Percentiles rank a stretch among this genome's conserved stretches.
Evolutionary conservation across 768 basidiomycete species (phyloP).

Genomic region (Pulveroboletus sp.): DNA sequence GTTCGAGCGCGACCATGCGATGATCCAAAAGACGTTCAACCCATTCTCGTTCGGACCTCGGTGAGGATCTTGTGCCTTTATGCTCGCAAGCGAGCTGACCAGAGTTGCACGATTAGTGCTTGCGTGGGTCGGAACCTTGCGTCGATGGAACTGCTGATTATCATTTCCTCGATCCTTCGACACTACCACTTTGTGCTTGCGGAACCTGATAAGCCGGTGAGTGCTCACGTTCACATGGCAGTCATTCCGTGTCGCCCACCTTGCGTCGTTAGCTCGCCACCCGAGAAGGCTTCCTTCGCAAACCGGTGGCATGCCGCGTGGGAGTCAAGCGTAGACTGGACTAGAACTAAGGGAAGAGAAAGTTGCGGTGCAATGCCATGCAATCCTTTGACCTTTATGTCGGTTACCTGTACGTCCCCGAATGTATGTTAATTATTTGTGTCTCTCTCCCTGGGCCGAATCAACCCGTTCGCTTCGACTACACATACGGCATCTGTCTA

Average conservation of each 20-base stretch:
- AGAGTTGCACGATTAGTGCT: slow-evolving; percentile 39
- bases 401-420: not conserved
- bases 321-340: slow-evolving; percentile 59
- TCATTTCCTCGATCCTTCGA: slow-evolving; percentile 74
- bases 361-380: not conserved
- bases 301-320: slow-evolving; percentile 68
- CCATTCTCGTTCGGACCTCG: slow-evolving; percentile 82
- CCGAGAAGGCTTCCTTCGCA: slow-evolving; percentile 83
- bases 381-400: not conserved
- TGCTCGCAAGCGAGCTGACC: not conserved
- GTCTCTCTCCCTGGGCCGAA: not conserved
- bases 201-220: slow-evolving; percentile 50
- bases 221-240: slow-evolving; percentile 18
- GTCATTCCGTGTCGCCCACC: slow-evolving; percentile 5
- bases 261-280: slow-evolving; percentile 51
- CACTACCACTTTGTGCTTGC: slow-evolving; percentile 72
- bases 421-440: not conserved
- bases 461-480: not conserved
- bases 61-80: slow-evolving; percentile 28
- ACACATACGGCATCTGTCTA: slow-evolving; percentile 6
- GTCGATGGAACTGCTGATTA: slow-evolving; percentile 71
- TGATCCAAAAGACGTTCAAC: slow-evolving; percentile 72
- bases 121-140: slow-evolving; percentile 86
- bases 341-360: slow-evolving; percentile 21
- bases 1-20: slow-evolving; percentile 63